Conservation (phyloP, 2,329 filamentous ascomycete species). For the Calonectria naviculata region DNA sequence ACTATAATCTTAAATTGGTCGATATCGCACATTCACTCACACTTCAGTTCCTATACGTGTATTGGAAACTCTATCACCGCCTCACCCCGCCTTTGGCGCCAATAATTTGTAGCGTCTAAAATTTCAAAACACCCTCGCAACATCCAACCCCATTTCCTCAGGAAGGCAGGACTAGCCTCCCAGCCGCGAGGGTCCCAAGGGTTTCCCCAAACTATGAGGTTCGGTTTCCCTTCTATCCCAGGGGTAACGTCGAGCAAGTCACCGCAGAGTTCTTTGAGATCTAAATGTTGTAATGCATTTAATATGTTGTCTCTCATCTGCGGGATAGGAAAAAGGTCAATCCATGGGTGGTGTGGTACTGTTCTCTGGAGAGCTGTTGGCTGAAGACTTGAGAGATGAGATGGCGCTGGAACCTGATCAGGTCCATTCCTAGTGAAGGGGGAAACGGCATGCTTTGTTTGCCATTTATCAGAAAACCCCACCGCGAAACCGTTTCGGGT, state of each 20-base stretch:
- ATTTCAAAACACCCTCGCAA: neutral
- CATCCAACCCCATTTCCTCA: neutral
- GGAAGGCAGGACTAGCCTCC: neutral
- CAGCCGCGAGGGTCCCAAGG: neutral
- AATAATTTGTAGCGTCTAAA: neutral
- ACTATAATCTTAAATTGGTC: too few relatives aligned
- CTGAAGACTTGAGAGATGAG: neutral
- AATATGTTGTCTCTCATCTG: neutral
- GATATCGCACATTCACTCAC: neutral
- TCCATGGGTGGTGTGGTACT: neutral
- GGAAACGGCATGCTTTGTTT: neutral
- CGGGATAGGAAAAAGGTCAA: neutral
- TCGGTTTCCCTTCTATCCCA: neutral
- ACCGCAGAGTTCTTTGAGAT: neutral
- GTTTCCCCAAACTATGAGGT: neutral
- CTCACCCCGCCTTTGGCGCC: neutral
- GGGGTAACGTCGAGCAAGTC: neutral
- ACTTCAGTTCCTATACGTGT: neutral
- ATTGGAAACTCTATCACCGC: neutral
- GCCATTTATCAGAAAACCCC: neutral
- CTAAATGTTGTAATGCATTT: neutral
- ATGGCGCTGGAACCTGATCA: neutral
- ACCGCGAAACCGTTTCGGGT: neutral
- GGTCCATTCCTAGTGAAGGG: neutral
- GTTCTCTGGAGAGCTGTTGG: neutral